Percentiles rank a stretch among this genome's conserved stretches.
These are phyloP conservation scores for Pythium guiyangense DNA, from an alignment of 352 stramenopile species.

Conservation along the genomic window DNA sequence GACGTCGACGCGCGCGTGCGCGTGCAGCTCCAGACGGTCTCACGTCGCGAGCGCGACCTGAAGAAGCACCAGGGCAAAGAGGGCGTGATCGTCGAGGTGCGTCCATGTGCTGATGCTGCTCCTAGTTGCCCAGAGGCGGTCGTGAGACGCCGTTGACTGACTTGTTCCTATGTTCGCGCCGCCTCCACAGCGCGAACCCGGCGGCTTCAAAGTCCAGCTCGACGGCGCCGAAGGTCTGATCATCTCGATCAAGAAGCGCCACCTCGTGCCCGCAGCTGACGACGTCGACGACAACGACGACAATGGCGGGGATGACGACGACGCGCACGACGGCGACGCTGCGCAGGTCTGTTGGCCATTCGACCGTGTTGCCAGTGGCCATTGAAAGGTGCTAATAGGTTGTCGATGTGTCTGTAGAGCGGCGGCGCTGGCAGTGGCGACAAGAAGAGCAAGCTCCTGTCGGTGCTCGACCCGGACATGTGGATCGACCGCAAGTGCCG, in stretches of 20 bases:
- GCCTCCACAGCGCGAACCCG: slow-evolving; percentile 21
- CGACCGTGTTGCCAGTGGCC: too few relatives aligned
- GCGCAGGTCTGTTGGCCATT: slow-evolving; percentile 20
- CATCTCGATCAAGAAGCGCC: slow-evolving; percentile 49
- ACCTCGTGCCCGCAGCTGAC: slow-evolving; percentile 35
- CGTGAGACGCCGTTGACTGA: too few relatives aligned
- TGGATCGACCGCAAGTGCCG: slow-evolving; percentile 85
- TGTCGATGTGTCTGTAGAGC: too few relatives aligned
- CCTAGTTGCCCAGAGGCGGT: too few relatives aligned
- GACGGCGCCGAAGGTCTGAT: slow-evolving; percentile 42
- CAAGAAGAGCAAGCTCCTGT: slow-evolving; percentile 62
- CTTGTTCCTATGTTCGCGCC: too few relatives aligned
- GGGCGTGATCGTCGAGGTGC: slow-evolving; percentile 54
- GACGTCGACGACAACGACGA: slow-evolving; percentile 26
- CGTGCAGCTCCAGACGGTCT: slow-evolving; percentile 40
- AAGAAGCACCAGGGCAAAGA: slow-evolving; percentile 72
- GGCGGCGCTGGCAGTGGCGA: not conserved
- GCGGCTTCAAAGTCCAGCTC: slow-evolving; percentile 46
- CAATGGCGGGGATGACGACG: slow-evolving; percentile 26
- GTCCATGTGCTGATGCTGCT: slow-evolving; percentile 3
- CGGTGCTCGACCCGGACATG: slow-evolving; percentile 80
- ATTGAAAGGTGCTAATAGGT: too few relatives aligned
- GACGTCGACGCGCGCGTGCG: slow-evolving; percentile 52
- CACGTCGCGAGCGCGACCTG: slow-evolving; percentile 48
- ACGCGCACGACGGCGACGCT: slow-evolving; percentile 9